These are phyloP conservation scores for Mortierella alpina DNA, from an alignment of 192 early-diverging fungal species.

Conservation along the genomic window DNA sequence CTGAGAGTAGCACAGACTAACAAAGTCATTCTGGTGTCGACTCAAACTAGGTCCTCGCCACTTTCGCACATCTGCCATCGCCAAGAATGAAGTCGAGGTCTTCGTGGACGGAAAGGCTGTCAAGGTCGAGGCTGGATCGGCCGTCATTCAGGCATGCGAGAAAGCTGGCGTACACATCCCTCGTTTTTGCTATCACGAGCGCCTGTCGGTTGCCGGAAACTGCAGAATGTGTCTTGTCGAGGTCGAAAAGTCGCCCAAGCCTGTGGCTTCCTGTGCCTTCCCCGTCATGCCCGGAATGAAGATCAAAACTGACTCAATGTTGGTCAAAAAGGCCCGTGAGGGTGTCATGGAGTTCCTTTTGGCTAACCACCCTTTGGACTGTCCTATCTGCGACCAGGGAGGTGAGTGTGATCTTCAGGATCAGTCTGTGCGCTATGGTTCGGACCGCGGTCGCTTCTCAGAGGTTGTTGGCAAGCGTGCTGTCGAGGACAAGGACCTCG, in stretches of 20 bases:
- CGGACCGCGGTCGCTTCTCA: slow-evolving; percentile 89
- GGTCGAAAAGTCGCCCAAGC: slow-evolving; percentile 95
- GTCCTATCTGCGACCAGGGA: slow-evolving; percentile 99
- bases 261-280: slow-evolving; percentile 96
- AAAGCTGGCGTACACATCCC: slow-evolving; percentile 93
- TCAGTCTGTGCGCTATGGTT: slow-evolving; percentile 95
- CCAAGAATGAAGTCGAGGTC: slow-evolving; percentile 80
- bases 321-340: slow-evolving; percentile 97
- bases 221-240: slow-evolving; percentile 99
- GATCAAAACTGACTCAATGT: slow-evolving; percentile 92
- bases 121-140: slow-evolving; percentile 89
- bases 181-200: slow-evolving; percentile 76
- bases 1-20: too few species aligned
- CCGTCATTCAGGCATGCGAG: slow-evolving; percentile 98
- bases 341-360: slow-evolving; percentile 94
- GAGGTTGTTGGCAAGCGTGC: slow-evolving; percentile 93
- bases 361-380: slow-evolving; percentile 98
- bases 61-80: slow-evolving; percentile 59
- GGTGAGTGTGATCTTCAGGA: slow-evolving; percentile 99
- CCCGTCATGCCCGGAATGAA: slow-evolving; percentile 98
- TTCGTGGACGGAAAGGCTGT: slow-evolving; percentile 94
- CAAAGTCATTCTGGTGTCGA: too few species aligned
- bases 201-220: slow-evolving; percentile 97
- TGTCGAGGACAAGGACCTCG: slow-evolving; percentile 97
- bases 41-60: slow-evolving; percentile 33